Percentiles rank a stretch among this genome's conserved stretches.
Conservation (phyloP, 169 alveolate genomes). For the Cryptosporidium viatorum region DNA sequence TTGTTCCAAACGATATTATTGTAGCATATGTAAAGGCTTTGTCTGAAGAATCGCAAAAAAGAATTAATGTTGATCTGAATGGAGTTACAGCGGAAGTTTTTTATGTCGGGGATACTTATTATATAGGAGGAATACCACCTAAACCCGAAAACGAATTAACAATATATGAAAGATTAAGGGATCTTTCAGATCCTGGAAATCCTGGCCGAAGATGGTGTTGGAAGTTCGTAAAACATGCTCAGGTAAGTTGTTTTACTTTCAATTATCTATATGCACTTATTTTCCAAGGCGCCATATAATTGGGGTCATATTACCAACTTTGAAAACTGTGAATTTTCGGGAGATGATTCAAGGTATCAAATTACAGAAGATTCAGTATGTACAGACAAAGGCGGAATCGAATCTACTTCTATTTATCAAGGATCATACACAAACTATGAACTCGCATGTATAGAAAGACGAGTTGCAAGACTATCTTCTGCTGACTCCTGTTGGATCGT, state of each 20-base stretch:
- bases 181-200: conserved; percentile 70
- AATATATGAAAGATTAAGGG: conserved; percentile 73
- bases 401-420: conserved; percentile 48
- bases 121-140: conserved; percentile 74
- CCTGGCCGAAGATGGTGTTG: conserved; percentile 76
- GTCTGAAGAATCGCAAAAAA: conserved; percentile 55
- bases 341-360: conserved; percentile 74
- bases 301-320: conserved; percentile 75
- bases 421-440: conserved; percentile 57
- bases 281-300: conserved; percentile 64
- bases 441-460: conserved; percentile 59
- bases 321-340: conserved; percentile 73
- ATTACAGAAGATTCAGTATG: conserved; percentile 68
- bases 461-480: conserved; percentile 63
- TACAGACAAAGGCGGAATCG: conserved; percentile 63
- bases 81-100: conserved; percentile 66
- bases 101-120: conserved; percentile 41
- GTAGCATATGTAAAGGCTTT: conserved; percentile 55
- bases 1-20: conserved; percentile 56
- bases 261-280: not conserved
- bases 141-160: conserved; percentile 67
- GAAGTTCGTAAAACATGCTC: conserved; percentile 72
- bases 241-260: conserved; percentile 25
- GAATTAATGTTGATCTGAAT: conserved; percentile 35
- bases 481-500: conserved; percentile 75